phyloP scores from a whole-genome alignment of 768 basidiomycete genomes.

The Leccinum truebloodii region DNA sequence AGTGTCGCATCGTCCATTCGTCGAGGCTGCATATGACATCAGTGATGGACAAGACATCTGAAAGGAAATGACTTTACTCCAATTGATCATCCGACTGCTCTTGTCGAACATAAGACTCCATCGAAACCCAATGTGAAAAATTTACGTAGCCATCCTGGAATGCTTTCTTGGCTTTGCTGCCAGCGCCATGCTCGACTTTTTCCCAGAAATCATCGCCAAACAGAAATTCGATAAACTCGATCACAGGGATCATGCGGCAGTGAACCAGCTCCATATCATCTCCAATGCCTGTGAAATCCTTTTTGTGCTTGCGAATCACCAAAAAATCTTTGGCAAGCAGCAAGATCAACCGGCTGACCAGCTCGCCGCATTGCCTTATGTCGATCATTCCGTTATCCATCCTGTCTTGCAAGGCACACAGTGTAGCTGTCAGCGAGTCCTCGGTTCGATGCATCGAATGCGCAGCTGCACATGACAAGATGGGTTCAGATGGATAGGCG shows the following conservation, averaged over 20 bases:
- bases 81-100: too few species aligned
- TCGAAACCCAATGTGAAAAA: not conserved
- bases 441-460: not conserved
- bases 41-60: too few species aligned
- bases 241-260: not conserved
- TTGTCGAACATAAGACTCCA: conserved; percentile 1
- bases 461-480: not conserved
- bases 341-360: conserved; percentile 6
- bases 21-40: too few species aligned
- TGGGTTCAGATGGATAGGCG: not conserved
- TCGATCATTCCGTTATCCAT: not conserved
- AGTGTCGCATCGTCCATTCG: too few species aligned
- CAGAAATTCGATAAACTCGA: conserved; percentile 5
- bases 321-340: not conserved
- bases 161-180: not conserved
- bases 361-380: conserved; percentile 6
- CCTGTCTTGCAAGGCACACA: not conserved
- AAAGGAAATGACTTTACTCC: too few species aligned
- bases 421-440: not conserved
- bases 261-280: not conserved
- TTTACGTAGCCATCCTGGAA: not conserved
- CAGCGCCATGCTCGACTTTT: not conserved
- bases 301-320: not conserved
- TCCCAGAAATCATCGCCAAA: not conserved
- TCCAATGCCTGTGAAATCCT: not conserved